Base-by-base conservation (phyloP, 495 filamentous ascomycete species). In the Hypoxylon fragiforme region DNA sequence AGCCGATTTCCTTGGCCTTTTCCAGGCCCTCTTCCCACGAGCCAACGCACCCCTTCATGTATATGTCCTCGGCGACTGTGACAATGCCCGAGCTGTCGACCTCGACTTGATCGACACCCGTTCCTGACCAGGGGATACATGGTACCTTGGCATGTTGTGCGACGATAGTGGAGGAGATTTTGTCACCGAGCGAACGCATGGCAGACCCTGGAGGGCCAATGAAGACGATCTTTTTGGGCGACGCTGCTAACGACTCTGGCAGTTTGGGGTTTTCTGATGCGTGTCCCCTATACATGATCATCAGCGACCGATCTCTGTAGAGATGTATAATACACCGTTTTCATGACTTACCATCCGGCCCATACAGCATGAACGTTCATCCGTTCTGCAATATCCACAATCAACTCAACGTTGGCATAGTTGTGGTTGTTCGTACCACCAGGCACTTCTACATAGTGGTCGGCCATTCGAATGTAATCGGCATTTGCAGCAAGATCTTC, bases 341-440 rank as follows among this genome's bases (percentile, higher is more conserved):
- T 11, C 12, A n/a, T 44, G 11, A 69, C 86, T 76, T 68, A 95
- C 90, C 94, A 99, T 82, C 94, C 94, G 60, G 94, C 94, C 94
- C 94, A 99, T 12, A 99, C 94, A 50, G 94, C 94, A 63, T 99
- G 94, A 36, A 97, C 94, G 54, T 88, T 83, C 90, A 96, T 97
- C 26, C 94, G 89, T 78, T 99, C 94, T n/a, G 94, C 94, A 68
- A 99, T 83, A 78, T 99, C 94, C 50, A 99, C 94, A 70, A 99
- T 97, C 63, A 99, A 79, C 77, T 99, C 94, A 38, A 99, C 94
- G 74, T 99, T 99, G 69, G 94, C 94, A 70, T 99, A 99, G 76
- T 99, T 99, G 84, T 99, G 97, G 80, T 99, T 99, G 77, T 99
- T 99, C 37, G 95, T 99, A 64, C 94, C 94, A 62, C 94, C 94